Percentiles rank a stretch among this genome's conserved stretches.
phyloP scores from a whole-genome alignment of 306 rosid species.

The Fagus crenata region DNA sequence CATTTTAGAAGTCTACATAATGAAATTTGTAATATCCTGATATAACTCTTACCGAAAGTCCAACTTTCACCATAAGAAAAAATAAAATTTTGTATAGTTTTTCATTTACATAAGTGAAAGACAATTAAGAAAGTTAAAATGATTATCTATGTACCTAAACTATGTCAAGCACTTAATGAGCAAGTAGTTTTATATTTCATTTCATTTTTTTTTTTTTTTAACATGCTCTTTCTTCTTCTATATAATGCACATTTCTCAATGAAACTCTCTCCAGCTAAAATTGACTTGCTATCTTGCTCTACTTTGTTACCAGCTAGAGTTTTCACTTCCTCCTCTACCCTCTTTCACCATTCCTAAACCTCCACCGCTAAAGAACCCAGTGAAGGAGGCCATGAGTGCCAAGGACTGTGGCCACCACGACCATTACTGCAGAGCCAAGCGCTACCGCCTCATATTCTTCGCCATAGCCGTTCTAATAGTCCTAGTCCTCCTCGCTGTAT shows the following conservation, averaged over 20 bases:
- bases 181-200: not conserved
- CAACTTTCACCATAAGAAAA: no score
- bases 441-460: slow-evolving; percentile 31
- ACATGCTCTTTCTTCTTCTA: not conserved
- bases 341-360: not conserved
- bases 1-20: no score
- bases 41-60: no score
- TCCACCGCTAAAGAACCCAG: no score
- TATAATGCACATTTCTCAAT: slow-evolving; percentile 5
- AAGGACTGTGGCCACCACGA: slow-evolving; percentile 52
- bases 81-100: no score
- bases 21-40: no score
- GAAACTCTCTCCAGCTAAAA: slow-evolving; percentile 4
- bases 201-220: not conserved
- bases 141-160: not conserved
- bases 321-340: not conserved
- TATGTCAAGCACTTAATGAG: not conserved
- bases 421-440: not conserved
- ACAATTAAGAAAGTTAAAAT: no score
- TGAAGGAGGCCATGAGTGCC: slow-evolving; percentile 41
- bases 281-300: not conserved
- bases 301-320: not conserved
- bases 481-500: slow-evolving; percentile 38
- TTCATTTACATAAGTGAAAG: no score
- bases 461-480: slow-evolving; percentile 4